Conservation (phyloP, 805 yeast species). For the Spathaspora passalidarum region DNA sequence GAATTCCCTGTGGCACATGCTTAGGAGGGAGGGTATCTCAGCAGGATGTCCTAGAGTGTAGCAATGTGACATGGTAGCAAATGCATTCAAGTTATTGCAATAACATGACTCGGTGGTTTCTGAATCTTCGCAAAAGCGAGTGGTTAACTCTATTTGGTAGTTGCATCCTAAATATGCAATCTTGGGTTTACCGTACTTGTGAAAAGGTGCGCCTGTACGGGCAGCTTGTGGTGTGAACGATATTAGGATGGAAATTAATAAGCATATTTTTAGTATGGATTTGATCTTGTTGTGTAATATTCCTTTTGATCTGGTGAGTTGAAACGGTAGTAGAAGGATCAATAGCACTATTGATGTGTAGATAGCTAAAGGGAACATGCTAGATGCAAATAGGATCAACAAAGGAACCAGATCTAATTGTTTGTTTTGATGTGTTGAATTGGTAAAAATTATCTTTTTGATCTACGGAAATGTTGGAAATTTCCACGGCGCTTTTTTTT, state of each 20-base stretch:
- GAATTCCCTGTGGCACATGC: conserved; percentile 20
- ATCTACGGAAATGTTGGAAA: background rate
- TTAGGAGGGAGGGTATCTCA: conserved; percentile 21
- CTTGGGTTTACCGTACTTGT: conserved; percentile 23
- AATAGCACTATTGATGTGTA: conserved; percentile 13
- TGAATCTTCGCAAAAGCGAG: conserved; percentile 19
- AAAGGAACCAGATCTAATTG: background rate
- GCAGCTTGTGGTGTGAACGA: conserved; percentile 26
- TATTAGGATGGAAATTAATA: conserved; percentile 12
- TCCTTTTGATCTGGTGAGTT: conserved; percentile 8
- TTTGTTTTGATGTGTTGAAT: background rate
- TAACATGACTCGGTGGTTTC: conserved; percentile 14
- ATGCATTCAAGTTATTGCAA: conserved; percentile 28
- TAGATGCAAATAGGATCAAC: background rate
- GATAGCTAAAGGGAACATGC: conserved; percentile 17
- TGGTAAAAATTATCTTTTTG: conserved; percentile 2
- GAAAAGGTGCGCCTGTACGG: conserved; percentile 28
- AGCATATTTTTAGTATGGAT: conserved; percentile 7
- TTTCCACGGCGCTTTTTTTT: background rate
- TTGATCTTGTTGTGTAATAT: conserved; percentile 3
- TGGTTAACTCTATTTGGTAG: conserved; percentile 18
- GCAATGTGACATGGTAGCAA: conserved; percentile 38
- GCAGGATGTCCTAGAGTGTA: conserved; percentile 22
- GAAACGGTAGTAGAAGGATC: conserved; percentile 15
- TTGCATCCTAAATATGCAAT: conserved; percentile 32